Conservation (phyloP, 768 basidiomycete genomes). For the Fomitopsis serialis region DNA sequence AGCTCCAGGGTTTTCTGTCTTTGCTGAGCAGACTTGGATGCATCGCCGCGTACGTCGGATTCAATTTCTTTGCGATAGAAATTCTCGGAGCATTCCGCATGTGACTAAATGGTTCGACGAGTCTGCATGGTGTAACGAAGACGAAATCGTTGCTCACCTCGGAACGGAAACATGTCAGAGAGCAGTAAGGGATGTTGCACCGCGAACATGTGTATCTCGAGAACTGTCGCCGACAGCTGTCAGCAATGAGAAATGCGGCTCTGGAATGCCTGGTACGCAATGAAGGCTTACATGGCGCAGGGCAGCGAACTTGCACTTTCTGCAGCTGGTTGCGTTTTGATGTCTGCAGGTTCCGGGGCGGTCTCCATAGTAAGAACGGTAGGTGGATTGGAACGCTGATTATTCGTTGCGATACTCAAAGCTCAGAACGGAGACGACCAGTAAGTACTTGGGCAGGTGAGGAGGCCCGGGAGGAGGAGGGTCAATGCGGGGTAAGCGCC, state of each 20-base stretch:
- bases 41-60: slow-evolving; percentile 48
- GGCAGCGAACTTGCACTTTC: not conserved
- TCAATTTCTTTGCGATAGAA: slow-evolving; percentile 80
- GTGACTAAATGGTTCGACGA: slow-evolving; percentile 31
- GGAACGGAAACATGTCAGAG: slow-evolving; percentile 72
- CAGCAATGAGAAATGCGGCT: not conserved
- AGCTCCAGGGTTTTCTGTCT: slow-evolving; percentile 62
- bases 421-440: too few species aligned
- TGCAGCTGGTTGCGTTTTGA: too few species aligned
- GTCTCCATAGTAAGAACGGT: too few species aligned
- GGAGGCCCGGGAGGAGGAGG: too few species aligned
- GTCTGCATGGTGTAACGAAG: not conserved
- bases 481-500: too few species aligned
- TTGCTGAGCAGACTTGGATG: slow-evolving; percentile 54
- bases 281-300: slow-evolving; percentile 2
- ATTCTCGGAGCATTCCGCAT: slow-evolving; percentile 71
- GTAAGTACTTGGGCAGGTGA: too few species aligned
- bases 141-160: slow-evolving; percentile 49
- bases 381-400: too few species aligned
- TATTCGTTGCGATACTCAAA: too few species aligned
- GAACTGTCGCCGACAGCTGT: slow-evolving; percentile 70
- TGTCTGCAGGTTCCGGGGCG: too few species aligned
- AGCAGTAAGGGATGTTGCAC: slow-evolving; percentile 81
- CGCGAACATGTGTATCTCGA: slow-evolving; percentile 78
- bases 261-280: not conserved